Percentiles rank a stretch among this genome's conserved stretches.
These are phyloP conservation scores for Endogone sp. DNA, from an alignment of 192 early-diverging fungal species.

Conservation along the genomic window DNA sequence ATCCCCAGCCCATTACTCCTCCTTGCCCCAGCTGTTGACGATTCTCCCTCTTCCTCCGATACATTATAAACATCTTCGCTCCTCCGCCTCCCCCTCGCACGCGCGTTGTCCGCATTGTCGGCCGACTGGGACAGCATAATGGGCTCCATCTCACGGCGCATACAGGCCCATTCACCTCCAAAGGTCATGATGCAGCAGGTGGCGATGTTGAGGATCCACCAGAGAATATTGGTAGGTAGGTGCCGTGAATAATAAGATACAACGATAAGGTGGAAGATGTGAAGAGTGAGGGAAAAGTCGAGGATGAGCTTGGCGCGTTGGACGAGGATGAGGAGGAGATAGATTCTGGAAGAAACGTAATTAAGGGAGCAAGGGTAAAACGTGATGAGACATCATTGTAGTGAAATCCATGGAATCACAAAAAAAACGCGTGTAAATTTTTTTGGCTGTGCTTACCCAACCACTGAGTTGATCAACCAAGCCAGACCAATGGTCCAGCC, in stretches of 20 bases:
- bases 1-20: too few species aligned
- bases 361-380: neutral
- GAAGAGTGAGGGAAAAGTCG: slow-evolving; percentile 73
- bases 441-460: too few species aligned
- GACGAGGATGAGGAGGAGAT: slow-evolving; percentile 50
- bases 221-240: slow-evolving; percentile 59
- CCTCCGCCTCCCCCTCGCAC: too few species aligned
- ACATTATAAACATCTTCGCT: too few species aligned
- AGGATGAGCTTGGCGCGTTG: slow-evolving; percentile 70
- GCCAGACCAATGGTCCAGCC: slow-evolving; percentile 69
- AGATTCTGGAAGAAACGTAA: slow-evolving; percentile 12
- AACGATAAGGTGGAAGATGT: slow-evolving; percentile 62
- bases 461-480: slow-evolving; percentile 56
- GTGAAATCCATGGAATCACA: neutral
- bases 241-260: slow-evolving; percentile 49
- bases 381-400: neutral
- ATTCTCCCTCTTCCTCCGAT: too few species aligned
- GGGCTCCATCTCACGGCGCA: slow-evolving; percentile 77
- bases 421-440: neutral
- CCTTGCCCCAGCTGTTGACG: too few species aligned
- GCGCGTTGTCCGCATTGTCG: too few species aligned
- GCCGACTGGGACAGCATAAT: slow-evolving; percentile 50
- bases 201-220: slow-evolving; percentile 61
- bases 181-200: slow-evolving; percentile 59
- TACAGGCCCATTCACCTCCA: slow-evolving; percentile 79